A percentile compares a stretch with the other conserved stretches of the same genome.
phyloP scores from a whole-genome alignment of 192 early-diverging fungal species.

The Endogone sp. region DNA sequence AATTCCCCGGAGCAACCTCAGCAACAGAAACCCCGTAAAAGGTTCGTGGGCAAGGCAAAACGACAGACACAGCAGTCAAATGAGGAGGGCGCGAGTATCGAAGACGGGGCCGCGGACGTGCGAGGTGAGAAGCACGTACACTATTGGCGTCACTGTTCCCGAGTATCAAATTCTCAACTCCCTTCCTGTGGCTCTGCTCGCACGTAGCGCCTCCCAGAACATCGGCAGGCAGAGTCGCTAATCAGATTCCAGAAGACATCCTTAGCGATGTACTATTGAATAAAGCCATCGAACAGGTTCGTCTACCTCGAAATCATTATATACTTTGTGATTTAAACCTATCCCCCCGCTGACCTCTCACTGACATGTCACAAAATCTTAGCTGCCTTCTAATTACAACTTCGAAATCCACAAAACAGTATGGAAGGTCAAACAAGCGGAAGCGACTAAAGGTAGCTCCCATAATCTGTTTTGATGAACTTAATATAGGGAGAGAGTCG shows the following conservation, averaged over 20 bases:
- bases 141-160: not conserved
- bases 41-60: conserved; percentile 46
- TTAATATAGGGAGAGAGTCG: too few relatives aligned
- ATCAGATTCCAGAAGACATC: conserved; percentile 85
- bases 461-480: not conserved
- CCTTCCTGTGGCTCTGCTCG: not conserved
- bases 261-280: conserved; percentile 77
- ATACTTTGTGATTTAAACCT: conserved; percentile 15
- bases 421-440: conserved; percentile 75
- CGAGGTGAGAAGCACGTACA: conserved; percentile 10
- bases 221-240: conserved; percentile 39
- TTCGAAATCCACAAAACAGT: conserved; percentile 99
- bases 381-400: conserved; percentile 93
- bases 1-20: not conserved
- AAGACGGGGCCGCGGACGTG: conserved; percentile 46
- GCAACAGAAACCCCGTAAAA: conserved; percentile 38
- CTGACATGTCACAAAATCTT: too few relatives aligned
- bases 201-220: conserved; percentile 20
- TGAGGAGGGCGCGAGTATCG: conserved; percentile 30
- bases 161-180: too few relatives aligned
- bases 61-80: conserved; percentile 15
- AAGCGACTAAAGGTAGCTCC: conserved; percentile 63
- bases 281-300: conserved; percentile 71
- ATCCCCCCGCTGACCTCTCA: too few relatives aligned
- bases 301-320: not conserved